Conservation (phyloP, 768 basidiomycete genomes). For the Leccinum sublutescens region DNA sequence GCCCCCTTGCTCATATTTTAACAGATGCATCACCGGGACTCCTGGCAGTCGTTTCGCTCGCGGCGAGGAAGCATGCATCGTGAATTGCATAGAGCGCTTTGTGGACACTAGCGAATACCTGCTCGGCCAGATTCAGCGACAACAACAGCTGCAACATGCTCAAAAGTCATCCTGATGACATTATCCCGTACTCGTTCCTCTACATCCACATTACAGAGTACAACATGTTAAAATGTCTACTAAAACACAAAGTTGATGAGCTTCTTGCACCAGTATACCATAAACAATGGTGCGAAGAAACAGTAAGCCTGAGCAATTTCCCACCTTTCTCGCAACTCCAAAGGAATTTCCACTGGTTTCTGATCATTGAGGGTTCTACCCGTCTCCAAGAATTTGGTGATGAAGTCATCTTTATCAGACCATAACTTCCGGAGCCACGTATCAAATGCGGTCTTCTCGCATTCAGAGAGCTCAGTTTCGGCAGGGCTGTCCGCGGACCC, state of each 20-base stretch:
- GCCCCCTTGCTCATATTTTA: constrained; percentile 9
- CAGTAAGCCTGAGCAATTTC: constrained; percentile 70
- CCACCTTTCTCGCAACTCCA: constrained; percentile 50
- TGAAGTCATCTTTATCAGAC: constrained; percentile 78
- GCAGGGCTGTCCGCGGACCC: constrained; percentile 30
- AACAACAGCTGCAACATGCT: constrained; percentile 48
- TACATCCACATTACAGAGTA: constrained; percentile 11
- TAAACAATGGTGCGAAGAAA: constrained; percentile 61
- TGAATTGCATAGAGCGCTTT: constrained; percentile 91
- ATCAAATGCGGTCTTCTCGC: constrained; percentile 71
- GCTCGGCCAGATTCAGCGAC: constrained; percentile 59
- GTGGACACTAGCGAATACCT: constrained; percentile 83
- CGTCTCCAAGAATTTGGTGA: constrained; percentile 62
- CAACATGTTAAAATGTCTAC: constrained; percentile 8
- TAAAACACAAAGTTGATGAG: constrained; percentile 27
- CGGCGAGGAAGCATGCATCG: constrained; percentile 76
- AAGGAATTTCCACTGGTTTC: constrained; percentile 51
- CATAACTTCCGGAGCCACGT: constrained; percentile 80
- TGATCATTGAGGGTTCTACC: constrained; percentile 42
- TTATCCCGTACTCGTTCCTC: background rate
- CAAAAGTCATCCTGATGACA: constrained; percentile 15
- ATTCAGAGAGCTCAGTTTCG: constrained; percentile 51
- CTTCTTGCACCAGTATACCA: constrained; percentile 49
- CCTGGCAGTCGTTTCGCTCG: constrained; percentile 78
- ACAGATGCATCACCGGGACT: constrained; percentile 77